Evolutionary conservation across 2,329 filamentous ascomycete species (phyloP).

Genomic region (Bipolaris victoriae): DNA sequence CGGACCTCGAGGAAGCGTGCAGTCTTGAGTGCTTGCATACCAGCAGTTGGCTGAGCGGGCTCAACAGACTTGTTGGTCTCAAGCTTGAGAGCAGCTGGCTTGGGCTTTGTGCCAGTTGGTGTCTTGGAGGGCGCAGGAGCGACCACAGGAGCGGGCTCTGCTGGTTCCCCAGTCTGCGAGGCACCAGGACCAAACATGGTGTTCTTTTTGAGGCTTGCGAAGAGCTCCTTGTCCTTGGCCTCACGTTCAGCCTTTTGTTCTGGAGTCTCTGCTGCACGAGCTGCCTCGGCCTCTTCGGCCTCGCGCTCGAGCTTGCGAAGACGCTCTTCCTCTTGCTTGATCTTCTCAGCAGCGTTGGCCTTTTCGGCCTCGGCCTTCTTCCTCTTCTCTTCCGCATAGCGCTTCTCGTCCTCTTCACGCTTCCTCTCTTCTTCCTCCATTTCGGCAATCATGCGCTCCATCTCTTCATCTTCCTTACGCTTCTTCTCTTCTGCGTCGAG

Average conservation of each 20-base stretch:
- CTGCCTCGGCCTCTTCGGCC: slow-evolving; percentile 56
- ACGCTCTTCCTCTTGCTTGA: slow-evolving; percentile 60
- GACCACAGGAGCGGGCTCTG: slow-evolving; percentile 22
- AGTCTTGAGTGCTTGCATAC: slow-evolving; percentile 90
- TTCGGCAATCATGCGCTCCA: slow-evolving; percentile 69
- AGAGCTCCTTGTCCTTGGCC: slow-evolving; percentile 46
- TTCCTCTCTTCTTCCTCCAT: slow-evolving; percentile 54
- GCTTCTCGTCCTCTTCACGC: slow-evolving; percentile 72
- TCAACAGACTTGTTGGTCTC: slow-evolving; percentile 86
- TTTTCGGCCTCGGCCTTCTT: slow-evolving; percentile 65
- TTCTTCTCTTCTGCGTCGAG: slow-evolving; percentile 44
- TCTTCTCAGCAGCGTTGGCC: slow-evolving; percentile 56
- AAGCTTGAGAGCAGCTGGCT: slow-evolving; percentile 88
- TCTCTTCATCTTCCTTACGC: slow-evolving; percentile 52
- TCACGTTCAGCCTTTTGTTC: slow-evolving; percentile 52
- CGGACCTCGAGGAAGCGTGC: slow-evolving; percentile 85
- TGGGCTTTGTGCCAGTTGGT: slow-evolving; percentile 69
- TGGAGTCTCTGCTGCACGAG: slow-evolving; percentile 50
- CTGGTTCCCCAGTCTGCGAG: slow-evolving; percentile 55
- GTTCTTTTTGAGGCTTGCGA: slow-evolving; percentile 58
- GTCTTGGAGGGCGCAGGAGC: slow-evolving; percentile 37
- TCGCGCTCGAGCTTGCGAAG: slow-evolving; percentile 57
- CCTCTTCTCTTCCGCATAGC: slow-evolving; percentile 71
- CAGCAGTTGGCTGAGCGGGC: slow-evolving; percentile 89
- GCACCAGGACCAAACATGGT: slow-evolving; percentile 55